Evolutionary conservation across 2,329 filamentous ascomycete genomes (phyloP), one percentile per base, ranked within the genome.

Genomic region (Exophiala bonariae): DNA sequence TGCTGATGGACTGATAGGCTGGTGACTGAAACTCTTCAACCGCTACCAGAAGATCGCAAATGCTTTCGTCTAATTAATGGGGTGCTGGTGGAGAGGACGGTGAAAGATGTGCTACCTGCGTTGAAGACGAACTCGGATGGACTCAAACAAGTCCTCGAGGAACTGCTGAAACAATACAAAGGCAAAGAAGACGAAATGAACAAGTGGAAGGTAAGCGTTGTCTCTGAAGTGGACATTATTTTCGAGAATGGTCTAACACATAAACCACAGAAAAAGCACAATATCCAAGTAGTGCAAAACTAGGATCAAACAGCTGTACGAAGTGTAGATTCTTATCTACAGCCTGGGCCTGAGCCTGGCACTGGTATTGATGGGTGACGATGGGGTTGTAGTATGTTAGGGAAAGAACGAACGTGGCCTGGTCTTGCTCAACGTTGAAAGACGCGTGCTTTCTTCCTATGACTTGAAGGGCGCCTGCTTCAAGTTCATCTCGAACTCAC

Each of bases 31-130:
- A 97, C 92, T 3, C 74, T 99, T 55, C 80, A 86, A 50, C 91
- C 91, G 36, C 80, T 97, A 18, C 78, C 88, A 1, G 80, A 78
- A 55, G 87, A 95, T 58, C 87, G 93, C 62, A 99, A 96, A 75
- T 97, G 92, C 73, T 99, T 97, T 73, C 91, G 93, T 60, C 89
- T 99, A 81, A 95, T 99, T 68, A 97, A 99, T 68, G 93, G 93
- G 36, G 91, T 97, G 18, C 75, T 99, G 49, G 89, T 96, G 44
- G 93, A 99, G 75, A 81, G 91, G 59, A 97, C 92, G 13, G 89
- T 99, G 59, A 80, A 89, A 68, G 93, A 97, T 68, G 89, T 99
- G 10, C 78, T 95, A 45, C 93, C 93, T 4, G 87, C 89, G 19
- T 77, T 99, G 52, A 86, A 89, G 73, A 97, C 90, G 16, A 97